A percentile compares a stretch with the other conserved stretches of the same genome.
Evolutionary conservation across 345 rosid genomes (phyloP).

Genomic region (Pistacia vera): DNA sequence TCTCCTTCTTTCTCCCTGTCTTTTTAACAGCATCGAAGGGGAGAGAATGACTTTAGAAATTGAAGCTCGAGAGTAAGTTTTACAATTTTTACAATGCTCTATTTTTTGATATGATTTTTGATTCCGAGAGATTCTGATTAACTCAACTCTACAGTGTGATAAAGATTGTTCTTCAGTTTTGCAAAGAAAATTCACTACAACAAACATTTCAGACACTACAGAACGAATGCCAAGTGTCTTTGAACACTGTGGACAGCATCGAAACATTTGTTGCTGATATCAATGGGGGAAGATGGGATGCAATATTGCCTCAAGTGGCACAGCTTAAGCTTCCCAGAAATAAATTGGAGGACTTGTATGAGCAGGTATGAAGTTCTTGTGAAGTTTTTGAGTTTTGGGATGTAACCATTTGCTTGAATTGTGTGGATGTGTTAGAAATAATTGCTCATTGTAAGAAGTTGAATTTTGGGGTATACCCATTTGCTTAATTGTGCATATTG

Average conservation of each 20-base stretch:
- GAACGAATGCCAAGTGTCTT: constrained; percentile 92
- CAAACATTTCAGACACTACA: constrained; percentile 96
- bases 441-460: too few relatives aligned
- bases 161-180: constrained; percentile 95
- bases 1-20: not conserved
- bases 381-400: not conserved
- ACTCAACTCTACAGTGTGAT: constrained; percentile 61
- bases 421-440: too few relatives aligned
- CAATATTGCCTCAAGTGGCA: constrained; percentile 87
- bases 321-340: constrained; percentile 95
- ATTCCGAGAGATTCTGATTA: constrained; percentile 1
- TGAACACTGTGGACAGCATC: constrained; percentile 90
- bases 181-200: constrained; percentile 93
- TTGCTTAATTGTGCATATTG: too few relatives aligned
- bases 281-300: constrained; percentile 93
- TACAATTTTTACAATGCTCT: not conserved
- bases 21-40: constrained; percentile 14
- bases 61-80: constrained; percentile 93
- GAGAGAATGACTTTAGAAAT: constrained; percentile 73
- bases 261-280: constrained; percentile 92
- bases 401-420: too few relatives aligned
- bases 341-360: constrained; percentile 88
- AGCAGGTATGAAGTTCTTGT: constrained; percentile 58
- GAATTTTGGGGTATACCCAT: too few relatives aligned
- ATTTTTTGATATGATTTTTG: not conserved